A percentile compares a stretch with the other conserved stretches of the same genome.
Conservation (phyloP, 257 asterid species). For the Thymus quinquecostatus region DNA sequence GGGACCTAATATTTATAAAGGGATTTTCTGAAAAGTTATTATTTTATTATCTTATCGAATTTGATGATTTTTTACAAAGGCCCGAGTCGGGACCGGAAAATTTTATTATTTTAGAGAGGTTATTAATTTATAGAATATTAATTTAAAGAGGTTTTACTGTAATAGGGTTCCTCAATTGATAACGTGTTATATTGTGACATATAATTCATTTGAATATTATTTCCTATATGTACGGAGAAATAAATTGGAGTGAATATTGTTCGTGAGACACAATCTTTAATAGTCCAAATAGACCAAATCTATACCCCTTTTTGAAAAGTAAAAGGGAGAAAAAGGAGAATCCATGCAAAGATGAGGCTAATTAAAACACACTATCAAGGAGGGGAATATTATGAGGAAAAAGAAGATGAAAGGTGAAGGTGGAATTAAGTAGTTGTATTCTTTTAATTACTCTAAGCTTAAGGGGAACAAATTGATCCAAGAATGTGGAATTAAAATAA, state of each 20-base stretch:
- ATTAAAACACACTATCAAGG: not conserved
- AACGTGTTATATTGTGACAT: not conserved
- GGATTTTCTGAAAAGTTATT: too few relatives aligned
- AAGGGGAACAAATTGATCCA: not conserved
- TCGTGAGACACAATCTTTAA: conserved; percentile 15
- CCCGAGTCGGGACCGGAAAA: too few relatives aligned
- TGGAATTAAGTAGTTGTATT: too few relatives aligned
- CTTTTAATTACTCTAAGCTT: too few relatives aligned
- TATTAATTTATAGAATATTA: too few relatives aligned
- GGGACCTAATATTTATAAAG: too few relatives aligned
- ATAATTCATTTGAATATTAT: not conserved
- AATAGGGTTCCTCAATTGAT: not conserved
- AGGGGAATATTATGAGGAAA: conserved; percentile 13
- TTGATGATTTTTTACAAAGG: too few relatives aligned
- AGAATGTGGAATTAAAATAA: conserved; percentile 25
- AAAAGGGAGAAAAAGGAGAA: conserved; percentile 15
- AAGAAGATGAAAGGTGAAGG: conserved; percentile 22
- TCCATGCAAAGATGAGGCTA: conserved; percentile 35
- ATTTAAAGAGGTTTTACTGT: too few relatives aligned
- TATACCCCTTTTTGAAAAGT: conserved; percentile 19
- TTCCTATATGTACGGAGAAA: not conserved
- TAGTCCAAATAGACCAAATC: conserved; percentile 23
- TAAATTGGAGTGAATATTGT: not conserved
- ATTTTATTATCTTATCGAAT: too few relatives aligned
- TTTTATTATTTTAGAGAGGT: too few relatives aligned